Percentiles rank a stretch among this genome's conserved stretches.
These are phyloP conservation scores for Aspergillus sp. DNA, from an alignment of 2,329 filamentous ascomycete genomes.

Conservation along the genomic window DNA sequence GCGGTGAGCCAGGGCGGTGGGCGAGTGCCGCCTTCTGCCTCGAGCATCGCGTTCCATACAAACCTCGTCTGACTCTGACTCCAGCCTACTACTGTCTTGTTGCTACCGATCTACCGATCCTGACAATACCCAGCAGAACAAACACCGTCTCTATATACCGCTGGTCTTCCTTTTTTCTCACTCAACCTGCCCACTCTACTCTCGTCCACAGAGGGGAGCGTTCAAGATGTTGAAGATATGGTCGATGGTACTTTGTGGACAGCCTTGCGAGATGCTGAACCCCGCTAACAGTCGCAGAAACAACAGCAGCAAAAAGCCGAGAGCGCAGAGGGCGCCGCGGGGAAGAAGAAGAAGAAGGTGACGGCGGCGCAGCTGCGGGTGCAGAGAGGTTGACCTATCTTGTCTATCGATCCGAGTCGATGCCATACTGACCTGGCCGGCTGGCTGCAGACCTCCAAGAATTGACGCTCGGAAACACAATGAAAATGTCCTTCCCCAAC, in stretches of 20 bases:
- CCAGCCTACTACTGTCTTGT: too few relatives aligned
- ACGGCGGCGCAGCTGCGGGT: slow-evolving; percentile 91
- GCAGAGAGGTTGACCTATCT: slow-evolving; percentile 75
- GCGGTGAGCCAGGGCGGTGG: too few relatives aligned
- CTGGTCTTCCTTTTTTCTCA: too few relatives aligned
- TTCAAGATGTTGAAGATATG: slow-evolving; percentile 94
- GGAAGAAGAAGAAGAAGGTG: slow-evolving; percentile 95
- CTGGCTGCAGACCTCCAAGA: slow-evolving; percentile 36
- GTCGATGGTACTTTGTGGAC: slow-evolving; percentile 67
- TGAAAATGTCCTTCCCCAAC: slow-evolving; percentile 49
- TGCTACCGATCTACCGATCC: too few relatives aligned
- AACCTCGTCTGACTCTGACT: too few relatives aligned
- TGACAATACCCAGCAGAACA: too few relatives aligned
- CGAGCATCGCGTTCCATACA: too few relatives aligned
- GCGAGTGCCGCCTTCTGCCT: too few relatives aligned
- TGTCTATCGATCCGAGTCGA: not conserved
- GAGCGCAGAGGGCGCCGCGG: slow-evolving; percentile 70
- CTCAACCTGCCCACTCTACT: too few relatives aligned
- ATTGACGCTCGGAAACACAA: slow-evolving; percentile 44
- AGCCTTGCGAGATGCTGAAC: slow-evolving; percentile 11
- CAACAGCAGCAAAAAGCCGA: slow-evolving; percentile 96
- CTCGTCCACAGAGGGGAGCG: too few relatives aligned
- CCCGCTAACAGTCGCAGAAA: slow-evolving; percentile 18
- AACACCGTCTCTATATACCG: too few relatives aligned
- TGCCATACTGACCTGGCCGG: not conserved